Conservation (phyloP, 1,139 yeast genomes). For the Debaryomycetaceae sp. region DNA sequence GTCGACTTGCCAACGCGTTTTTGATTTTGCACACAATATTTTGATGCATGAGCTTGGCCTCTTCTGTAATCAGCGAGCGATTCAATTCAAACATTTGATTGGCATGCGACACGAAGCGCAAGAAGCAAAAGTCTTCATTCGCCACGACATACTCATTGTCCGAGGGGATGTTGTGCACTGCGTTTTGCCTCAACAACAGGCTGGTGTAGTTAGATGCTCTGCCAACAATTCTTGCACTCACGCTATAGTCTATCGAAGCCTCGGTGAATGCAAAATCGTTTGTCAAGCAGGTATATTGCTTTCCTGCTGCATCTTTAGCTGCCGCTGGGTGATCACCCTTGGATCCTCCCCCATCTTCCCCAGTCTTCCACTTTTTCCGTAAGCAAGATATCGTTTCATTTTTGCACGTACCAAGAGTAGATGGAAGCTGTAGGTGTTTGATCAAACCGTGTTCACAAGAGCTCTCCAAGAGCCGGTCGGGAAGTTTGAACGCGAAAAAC, state of each 20-base stretch:
- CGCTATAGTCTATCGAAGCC: conserved; percentile 23
- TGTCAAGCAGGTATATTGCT: conserved; percentile 13
- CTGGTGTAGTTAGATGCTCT: conserved; percentile 19
- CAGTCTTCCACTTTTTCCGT: conserved; percentile 19
- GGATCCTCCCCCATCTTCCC: conserved; percentile 1
- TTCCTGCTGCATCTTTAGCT: conserved; percentile 2
- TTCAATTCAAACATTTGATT: conserved; percentile 18
- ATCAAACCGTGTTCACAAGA: conserved; percentile 26
- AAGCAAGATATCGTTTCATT: conserved; percentile 17
- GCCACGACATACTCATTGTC: conserved; percentile 29
- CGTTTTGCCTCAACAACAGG: conserved; percentile 9
- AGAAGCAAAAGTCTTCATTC: conserved; percentile 20
- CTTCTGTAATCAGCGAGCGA: conserved; percentile 21
- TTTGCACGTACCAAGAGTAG: conserved; percentile 22
- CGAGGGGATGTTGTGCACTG: conserved; percentile 7
- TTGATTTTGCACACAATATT: conserved; percentile 17
- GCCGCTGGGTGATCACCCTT: conserved; percentile 4
- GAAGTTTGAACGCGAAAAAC: conserved; percentile 29
- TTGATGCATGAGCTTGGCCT: conserved; percentile 19
- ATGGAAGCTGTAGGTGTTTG: conserved; percentile 26
- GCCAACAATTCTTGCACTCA: conserved; percentile 29
- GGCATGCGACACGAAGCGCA: conserved; percentile 15
- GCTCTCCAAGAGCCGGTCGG: conserved; percentile 26
- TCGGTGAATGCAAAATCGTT: conserved; percentile 24
- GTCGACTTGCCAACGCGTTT: conserved; percentile 5